Evolutionary conservation across 345 rosid genomes (phyloP), one percentile per base, ranked within the genome.

Genomic region (Eucalyptus leucophloia): DNA sequence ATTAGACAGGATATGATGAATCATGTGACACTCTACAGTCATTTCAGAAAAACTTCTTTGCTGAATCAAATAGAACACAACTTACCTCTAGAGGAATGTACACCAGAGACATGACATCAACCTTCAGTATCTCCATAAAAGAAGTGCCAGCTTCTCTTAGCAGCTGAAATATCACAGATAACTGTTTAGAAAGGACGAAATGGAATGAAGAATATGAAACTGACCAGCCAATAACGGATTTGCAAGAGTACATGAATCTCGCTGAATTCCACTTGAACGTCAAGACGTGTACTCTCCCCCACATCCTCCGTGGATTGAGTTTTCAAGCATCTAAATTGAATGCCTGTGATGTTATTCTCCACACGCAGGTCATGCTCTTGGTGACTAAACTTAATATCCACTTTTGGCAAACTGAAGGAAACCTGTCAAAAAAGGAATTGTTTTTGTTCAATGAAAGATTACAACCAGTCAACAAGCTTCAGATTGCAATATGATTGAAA

Each of bases 281-380:
- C 99, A 90, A 98, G 95, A 87, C 99, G 98, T 86, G 97, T 95
- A 89, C 96, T 95, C 93, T 97, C 99, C 90, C 98, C 99, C 80
- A 93, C 93, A 94, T 98, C 99, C 95, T 98, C 99, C 87, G 77
- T 90, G 82, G 94, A 94, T 86, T 91, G 92, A 87, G 99, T 95
- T 93, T 97, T 97, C 89, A 91, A 89, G 92, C 95, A 93, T 90
- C 93, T 95, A 89, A 97, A 92, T 91, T 95, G 95, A 91, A 98
- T 93, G 88, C 99, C 99, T 90, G 91, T 97, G 91, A 98, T 96
- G 90, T 95, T 94, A 93, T 96, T 98, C 93, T 95, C 97, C 86
- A 96, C 88, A 88, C 89, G 87, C 91, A 98, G 92, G 91, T 92
- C 91, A 90, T 93, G 97, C 88, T 97, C 97, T 86, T 82, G 95